phyloP scores from a whole-genome alignment of 805 yeast genomes.

The Metschnikowia santaceciliae region DNA sequence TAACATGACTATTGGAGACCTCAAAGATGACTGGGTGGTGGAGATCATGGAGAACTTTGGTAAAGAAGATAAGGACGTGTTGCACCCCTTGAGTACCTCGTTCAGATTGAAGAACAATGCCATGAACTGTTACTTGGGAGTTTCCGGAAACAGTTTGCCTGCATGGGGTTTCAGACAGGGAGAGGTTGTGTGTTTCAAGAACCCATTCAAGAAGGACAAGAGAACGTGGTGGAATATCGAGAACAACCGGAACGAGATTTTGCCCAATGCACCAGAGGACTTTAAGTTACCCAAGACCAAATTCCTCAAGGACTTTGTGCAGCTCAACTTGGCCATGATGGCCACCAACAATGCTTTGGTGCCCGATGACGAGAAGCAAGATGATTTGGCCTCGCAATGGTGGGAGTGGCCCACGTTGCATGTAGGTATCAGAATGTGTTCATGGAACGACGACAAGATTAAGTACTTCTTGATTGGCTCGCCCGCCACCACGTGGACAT shows the following conservation, averaged over 20 bases:
- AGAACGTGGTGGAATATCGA: conserved; percentile 89
- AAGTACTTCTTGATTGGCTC: conserved; percentile 68
- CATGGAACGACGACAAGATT: conserved; percentile 54
- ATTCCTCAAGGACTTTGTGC: conserved; percentile 66
- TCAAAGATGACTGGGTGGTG: conserved; percentile 72
- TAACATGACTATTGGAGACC: conserved; percentile 58
- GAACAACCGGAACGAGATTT: conserved; percentile 54
- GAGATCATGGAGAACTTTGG: conserved; percentile 63
- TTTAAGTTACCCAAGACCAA: conserved; percentile 57
- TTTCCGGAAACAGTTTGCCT: conserved; percentile 79
- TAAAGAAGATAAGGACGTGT: conserved; percentile 45
- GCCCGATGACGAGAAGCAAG: conserved; percentile 74
- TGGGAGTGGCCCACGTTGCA: conserved; percentile 81
- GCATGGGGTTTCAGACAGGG: conserved; percentile 98
- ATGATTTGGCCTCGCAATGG: conserved; percentile 64
- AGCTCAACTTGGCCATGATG: conserved; percentile 81
- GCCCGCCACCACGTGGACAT: conserved; percentile 69
- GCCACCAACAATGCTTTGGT: conserved; percentile 79
- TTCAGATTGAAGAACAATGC: conserved; percentile 68
- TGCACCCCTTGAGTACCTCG: conserved; percentile 82
- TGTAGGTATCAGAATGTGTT: conserved; percentile 72
- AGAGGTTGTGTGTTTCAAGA: conserved; percentile 78
- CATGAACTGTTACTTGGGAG: conserved; percentile 80
- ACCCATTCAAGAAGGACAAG: conserved; percentile 69
- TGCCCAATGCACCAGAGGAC: conserved; percentile 58